A percentile compares a stretch with the other conserved stretches of the same genome.
phyloP scores from a whole-genome alignment of 306 rosid genomes.

The Rosa chinensis region DNA sequence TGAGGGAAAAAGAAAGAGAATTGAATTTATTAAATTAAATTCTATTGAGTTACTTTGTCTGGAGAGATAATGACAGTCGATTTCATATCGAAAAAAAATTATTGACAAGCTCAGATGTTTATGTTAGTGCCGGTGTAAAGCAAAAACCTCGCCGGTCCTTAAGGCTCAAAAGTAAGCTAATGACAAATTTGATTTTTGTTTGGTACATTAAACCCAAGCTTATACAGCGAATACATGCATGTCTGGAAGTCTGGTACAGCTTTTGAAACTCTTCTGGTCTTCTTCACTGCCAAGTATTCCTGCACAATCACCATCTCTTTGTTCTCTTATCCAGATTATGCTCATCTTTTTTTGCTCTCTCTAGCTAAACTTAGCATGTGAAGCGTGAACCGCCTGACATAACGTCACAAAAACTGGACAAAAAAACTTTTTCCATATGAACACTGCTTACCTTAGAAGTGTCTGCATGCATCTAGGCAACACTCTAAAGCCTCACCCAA shows the following conservation, averaged over 20 bases:
- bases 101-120: background rate
- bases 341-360: background rate
- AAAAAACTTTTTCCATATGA: background rate
- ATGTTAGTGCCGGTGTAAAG: background rate
- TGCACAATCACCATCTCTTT: constrained; percentile 17
- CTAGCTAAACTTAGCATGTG: constrained; percentile 3
- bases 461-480: constrained; percentile 2
- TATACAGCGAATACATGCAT: constrained; percentile 1
- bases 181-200: background rate
- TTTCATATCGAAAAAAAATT: background rate
- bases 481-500: background rate
- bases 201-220: background rate
- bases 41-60: too few relatives aligned
- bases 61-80: too few relatives aligned
- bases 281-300: constrained; percentile 31
- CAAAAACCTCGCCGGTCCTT: background rate
- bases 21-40: too few relatives aligned
- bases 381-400: constrained; percentile 1
- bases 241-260: constrained; percentile 7
- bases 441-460: constrained; percentile 1
- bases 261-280: background rate
- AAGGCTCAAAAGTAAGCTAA: too few relatives aligned
- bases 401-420: constrained; percentile 1
- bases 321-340: constrained; percentile 15
- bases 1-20: too few relatives aligned